Evolutionary conservation across 345 rosid species (phyloP), one percentile per base, ranked within the genome.

Genomic region (Xanthoceras sorbifolium): DNA sequence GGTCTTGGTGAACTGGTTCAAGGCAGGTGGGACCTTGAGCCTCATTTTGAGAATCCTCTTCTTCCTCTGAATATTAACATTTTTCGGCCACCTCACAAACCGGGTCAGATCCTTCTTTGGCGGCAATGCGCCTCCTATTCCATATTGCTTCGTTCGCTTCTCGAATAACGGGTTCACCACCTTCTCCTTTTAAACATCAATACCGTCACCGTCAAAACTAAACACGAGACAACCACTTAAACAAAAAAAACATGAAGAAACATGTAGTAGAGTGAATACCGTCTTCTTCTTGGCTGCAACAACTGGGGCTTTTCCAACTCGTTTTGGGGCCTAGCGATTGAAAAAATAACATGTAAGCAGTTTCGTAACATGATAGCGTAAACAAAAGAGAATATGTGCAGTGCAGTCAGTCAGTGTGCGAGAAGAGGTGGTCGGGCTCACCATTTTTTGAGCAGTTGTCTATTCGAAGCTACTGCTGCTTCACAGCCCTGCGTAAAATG

Each of bases 1-100:
- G 23, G 98, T 88, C 86, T 94, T 94, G 67, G 97, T 94, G 83
- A 92, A 94, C 81, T 92, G 97, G 76, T 91, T 92, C 66, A 92
- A 79, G 26, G 97, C 88, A 1, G 97, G 97, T 2, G 98, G 97
- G 50, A 94, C 97, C 92, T 94, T 94, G 84, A 94, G 80, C 68
- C 98, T 85, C 79, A 87, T 94, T 85, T 82, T 92, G 36, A 94
- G 85, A 64, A 94, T 89, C 80, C 97, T 90, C 79, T 85, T 92
- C 81, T 91, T 88, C 86, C 97, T 91, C 72, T 92, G 97, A 69
- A 91, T 91, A 10, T 89, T 86, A 78, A 91, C 91, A 2, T 84
- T 71, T 69, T 92, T 89, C 0, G 98, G 97, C 88, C 89, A 92
- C 84, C 89, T 92, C 59, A 94, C 91, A 29, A 87, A 92, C 0